These are phyloP conservation scores for Phylloporus arenicola DNA, from an alignment of 768 basidiomycete genomes.

Conservation along the genomic window DNA sequence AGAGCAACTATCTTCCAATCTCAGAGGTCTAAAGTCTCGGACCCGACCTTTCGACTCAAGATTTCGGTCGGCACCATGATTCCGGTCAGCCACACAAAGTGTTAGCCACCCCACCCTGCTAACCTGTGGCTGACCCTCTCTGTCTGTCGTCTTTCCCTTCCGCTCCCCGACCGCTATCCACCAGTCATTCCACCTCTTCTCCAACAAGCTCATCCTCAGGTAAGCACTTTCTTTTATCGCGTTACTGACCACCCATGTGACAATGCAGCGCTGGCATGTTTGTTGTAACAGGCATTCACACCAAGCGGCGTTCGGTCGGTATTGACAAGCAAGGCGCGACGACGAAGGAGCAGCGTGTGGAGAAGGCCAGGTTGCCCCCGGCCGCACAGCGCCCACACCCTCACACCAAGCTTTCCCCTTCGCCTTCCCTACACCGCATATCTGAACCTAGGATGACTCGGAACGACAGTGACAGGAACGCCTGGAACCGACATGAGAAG, in stretches of 20 bases:
- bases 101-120: slow-evolving; percentile 21
- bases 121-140: not conserved
- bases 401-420: not conserved
- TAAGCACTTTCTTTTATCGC: slow-evolving; percentile 6
- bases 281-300: slow-evolving; percentile 19
- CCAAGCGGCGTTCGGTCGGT: slow-evolving; percentile 15
- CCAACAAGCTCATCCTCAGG: not conserved
- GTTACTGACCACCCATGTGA: slow-evolving; percentile 12
- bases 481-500: not conserved
- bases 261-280: slow-evolving; percentile 18
- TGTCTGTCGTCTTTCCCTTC: not conserved
- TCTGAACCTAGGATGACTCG: slow-evolving; percentile 2
- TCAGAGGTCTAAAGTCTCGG: too few species aligned
- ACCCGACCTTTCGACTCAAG: not conserved
- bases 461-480: not conserved
- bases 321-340: not conserved
- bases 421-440: not conserved
- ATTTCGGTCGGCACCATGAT: not conserved
- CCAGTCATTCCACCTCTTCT: not conserved
- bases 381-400: not conserved
- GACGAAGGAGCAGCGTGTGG: not conserved
- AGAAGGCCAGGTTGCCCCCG: not conserved
- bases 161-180: not conserved
- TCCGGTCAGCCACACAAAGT: slow-evolving; percentile 13
- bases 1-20: not conserved